These are phyloP conservation scores for Cordyceps tenuipes DNA, from an alignment of 2,329 filamentous ascomycete genomes.

Conservation along the genomic window DNA sequence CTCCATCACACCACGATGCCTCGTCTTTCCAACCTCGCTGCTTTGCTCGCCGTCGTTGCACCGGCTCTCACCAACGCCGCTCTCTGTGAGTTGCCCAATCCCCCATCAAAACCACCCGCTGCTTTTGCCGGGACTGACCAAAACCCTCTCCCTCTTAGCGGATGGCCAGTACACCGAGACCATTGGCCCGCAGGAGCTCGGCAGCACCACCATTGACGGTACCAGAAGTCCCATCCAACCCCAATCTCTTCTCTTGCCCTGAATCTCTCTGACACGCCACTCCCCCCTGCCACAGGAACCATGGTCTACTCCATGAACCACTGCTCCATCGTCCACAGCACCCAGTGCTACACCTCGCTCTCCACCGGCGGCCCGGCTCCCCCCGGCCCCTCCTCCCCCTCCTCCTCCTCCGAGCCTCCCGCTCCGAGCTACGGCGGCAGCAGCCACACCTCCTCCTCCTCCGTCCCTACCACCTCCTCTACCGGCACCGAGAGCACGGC, in stretches of 20 bases:
- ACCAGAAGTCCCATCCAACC: not conserved
- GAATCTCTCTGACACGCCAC: not conserved
- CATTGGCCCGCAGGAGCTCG: slow-evolving; percentile 23
- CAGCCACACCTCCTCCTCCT: slow-evolving; percentile 11
- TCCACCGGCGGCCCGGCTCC: slow-evolving; percentile 18
- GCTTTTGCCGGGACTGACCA: not conserved
- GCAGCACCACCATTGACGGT: slow-evolving; percentile 26
- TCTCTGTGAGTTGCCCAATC: no score
- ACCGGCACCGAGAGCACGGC: slow-evolving; percentile 7
- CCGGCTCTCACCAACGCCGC: not conserved
- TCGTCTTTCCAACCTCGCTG: slow-evolving; percentile 1
- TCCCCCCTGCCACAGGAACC: slow-evolving; percentile 17
- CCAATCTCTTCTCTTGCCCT: not conserved
- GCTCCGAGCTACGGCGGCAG: not conserved
- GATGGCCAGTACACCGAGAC: slow-evolving; percentile 21
- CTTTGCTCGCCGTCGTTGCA: not conserved
- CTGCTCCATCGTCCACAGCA: slow-evolving; percentile 28
- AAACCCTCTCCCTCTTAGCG: slow-evolving; percentile 17
- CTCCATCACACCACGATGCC: not conserved
- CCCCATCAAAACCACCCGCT: not conserved
- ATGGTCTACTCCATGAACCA: slow-evolving; percentile 28
- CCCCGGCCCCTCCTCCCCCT: not conserved
- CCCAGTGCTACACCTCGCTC: slow-evolving; percentile 24
- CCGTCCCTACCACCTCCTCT: slow-evolving; percentile 2
- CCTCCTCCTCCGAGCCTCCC: not conserved